A percentile compares a stretch with the other conserved stretches of the same genome.
Conservation (phyloP, 2,329 filamentous ascomycete species). For the Pseudogymnoascus pannorum region DNA sequence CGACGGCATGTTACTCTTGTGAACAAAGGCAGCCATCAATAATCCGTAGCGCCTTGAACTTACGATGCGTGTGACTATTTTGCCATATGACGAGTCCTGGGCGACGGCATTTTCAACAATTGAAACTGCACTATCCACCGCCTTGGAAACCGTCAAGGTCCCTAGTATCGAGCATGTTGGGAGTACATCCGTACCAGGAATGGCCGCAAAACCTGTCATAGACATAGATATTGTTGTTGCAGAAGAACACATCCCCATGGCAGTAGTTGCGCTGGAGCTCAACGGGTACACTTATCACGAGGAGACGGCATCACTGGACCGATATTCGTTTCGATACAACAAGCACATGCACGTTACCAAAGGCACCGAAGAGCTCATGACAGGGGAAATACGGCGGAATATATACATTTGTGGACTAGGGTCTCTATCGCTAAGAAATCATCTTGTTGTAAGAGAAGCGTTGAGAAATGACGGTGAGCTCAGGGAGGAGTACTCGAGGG, state of each 20-base stretch:
- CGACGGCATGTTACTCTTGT: neutral
- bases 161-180: slow-evolving; percentile 39
- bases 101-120: slow-evolving; percentile 12
- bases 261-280: slow-evolving; percentile 27
- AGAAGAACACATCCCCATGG: slow-evolving; percentile 22
- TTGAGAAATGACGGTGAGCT: slow-evolving; percentile 27
- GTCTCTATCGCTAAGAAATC: slow-evolving; percentile 30
- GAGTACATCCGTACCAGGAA: slow-evolving; percentile 42
- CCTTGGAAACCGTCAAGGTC: slow-evolving; percentile 11
- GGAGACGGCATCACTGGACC: slow-evolving; percentile 30
- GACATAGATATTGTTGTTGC: slow-evolving; percentile 44
- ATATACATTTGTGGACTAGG: slow-evolving; percentile 33
- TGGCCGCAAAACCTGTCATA: slow-evolving; percentile 45
- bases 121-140: slow-evolving; percentile 10
- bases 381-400: slow-evolving; percentile 25
- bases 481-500: slow-evolving; percentile 23
- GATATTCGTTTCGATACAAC: slow-evolving; percentile 30
- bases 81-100: slow-evolving; percentile 17
- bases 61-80: slow-evolving; percentile 15
- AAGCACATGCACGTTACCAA: neutral
- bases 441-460: slow-evolving; percentile 32
- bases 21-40: neutral
- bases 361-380: neutral
- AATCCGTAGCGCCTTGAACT: too few species aligned
- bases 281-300: slow-evolving; percentile 31